phyloP scores from a whole-genome alignment of 495 filamentous ascomycete genomes.

The Acidiella bohemica region DNA sequence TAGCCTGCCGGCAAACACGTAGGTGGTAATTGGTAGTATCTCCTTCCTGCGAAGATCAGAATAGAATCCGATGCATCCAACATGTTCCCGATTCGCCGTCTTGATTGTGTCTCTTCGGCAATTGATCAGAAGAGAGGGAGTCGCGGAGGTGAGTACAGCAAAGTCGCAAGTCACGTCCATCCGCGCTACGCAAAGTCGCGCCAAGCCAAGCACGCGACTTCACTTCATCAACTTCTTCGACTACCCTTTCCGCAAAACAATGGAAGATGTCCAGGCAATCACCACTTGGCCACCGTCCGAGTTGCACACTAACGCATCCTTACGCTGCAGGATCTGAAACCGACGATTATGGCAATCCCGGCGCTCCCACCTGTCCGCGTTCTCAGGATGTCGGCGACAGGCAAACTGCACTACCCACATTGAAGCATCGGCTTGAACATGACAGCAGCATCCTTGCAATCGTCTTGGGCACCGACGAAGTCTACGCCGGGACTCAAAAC shows the following conservation, averaged over 20 bases:
- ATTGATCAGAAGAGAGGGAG: no score
- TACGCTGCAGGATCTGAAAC: conserved; percentile 9
- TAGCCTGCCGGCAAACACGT: no score
- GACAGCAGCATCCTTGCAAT: conserved; percentile 60
- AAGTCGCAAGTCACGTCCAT: no score
- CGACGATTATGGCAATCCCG: conserved; percentile 3
- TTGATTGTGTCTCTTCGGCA: no score
- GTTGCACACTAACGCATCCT: conserved; percentile 1
- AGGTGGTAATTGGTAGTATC: no score
- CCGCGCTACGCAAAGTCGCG: no score
- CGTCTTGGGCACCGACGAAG: conserved; percentile 44
- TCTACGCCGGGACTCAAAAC: conserved; percentile 84
- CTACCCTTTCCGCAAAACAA: neutral
- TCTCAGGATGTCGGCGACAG: conserved; percentile 11
- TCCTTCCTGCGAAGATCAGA: no score
- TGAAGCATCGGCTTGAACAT: conserved; percentile 57
- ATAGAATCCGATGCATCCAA: no score
- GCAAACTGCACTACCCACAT: conserved; percentile 32
- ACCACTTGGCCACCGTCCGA: conserved; percentile 6
- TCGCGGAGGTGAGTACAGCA: no score
- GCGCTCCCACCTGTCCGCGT: conserved; percentile 9
- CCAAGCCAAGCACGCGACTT: conserved; percentile 6
- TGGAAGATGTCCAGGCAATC: conserved; percentile 7
- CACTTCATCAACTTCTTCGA: conserved; percentile 1
- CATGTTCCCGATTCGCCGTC: no score